Evolutionary conservation across 2,329 filamentous ascomycete genomes (phyloP), one percentile per base, ranked within the genome.

Genomic region (Fusarium foetens): DNA sequence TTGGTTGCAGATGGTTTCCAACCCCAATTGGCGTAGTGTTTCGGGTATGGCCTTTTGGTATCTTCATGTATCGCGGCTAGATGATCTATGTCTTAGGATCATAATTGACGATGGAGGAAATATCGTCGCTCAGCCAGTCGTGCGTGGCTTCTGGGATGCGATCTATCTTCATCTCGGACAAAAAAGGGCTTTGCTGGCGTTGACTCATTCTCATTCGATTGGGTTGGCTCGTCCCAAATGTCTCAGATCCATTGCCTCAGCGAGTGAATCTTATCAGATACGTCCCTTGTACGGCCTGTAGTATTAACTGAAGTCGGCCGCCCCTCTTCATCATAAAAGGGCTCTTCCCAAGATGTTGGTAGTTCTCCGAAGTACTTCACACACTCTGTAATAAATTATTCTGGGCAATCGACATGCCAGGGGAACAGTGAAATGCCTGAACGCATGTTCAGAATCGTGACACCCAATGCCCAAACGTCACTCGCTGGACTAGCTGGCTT

Each of bases 21-120:
- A 8, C 23, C 2, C 16, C 29, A 1, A 2, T 33, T 4, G 0
- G 0, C 29, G 8, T 33, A 51, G 5, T 51, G 46, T 5, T 14
- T 0, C 2, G n/a, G 29, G 2, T 51, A 33, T 33, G 29, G 8
- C 7, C 29, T 51, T 19, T 33, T 4, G 3, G 6, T 14, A 25
- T 33, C 33, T 8, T 51, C 29, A 14, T 51, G 4, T 19, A 51
- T 14, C 16, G 11, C 29, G 8, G 8, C 1, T 16, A 33, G 16
- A 5, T 5, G 8, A 33, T 33, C 29, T 51, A 51, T 33, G n/a
- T 51, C n/a, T 19, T 11, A n/a, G 57, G 46, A 8, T 59, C 14
- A 7, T 39, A 25, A 8, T 35, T 57, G 38, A 60, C 36, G 29
- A 43, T 19, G 29, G 7, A 2, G 3, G 36, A 23, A 36, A 55